phyloP scores from a whole-genome alignment of 164 flowering plant species.

The Kingdonia uniflora region DNA sequence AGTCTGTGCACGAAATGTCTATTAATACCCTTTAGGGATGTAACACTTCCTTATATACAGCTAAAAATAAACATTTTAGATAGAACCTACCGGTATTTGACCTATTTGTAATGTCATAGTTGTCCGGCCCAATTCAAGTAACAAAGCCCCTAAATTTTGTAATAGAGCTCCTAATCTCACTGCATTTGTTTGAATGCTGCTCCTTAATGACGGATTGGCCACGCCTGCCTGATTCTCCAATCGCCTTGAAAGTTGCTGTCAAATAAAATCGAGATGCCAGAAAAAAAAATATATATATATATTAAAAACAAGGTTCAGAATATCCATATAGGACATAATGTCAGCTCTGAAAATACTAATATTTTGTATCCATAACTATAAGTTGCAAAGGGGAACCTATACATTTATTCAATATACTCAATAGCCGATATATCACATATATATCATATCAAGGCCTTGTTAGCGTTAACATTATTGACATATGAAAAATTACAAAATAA shows the following conservation, averaged over 20 bases:
- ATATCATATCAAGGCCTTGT: too few relatives aligned
- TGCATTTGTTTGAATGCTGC: constrained; percentile 44
- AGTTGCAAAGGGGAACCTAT: too few relatives aligned
- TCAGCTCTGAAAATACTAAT: too few relatives aligned
- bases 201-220: constrained; percentile 38
- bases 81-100: constrained; percentile 49
- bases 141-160: constrained; percentile 67
- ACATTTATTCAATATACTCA: too few relatives aligned
- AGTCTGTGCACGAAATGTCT: constrained; percentile 33
- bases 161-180: constrained; percentile 48
- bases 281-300: neutral
- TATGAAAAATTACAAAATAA: too few relatives aligned
- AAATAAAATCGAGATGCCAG: constrained; percentile 1
- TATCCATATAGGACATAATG: too few relatives aligned
- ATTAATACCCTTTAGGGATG: neutral
- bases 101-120: constrained; percentile 78
- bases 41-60: too few relatives aligned
- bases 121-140: constrained; percentile 90
- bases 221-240: constrained; percentile 44
- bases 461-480: too few relatives aligned
- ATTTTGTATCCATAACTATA: too few relatives aligned
- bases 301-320: too few relatives aligned
- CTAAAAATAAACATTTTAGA: neutral
- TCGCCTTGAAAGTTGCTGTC: constrained; percentile 63
- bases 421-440: too few relatives aligned